These are phyloP conservation scores for Penicillium sclerotiorum DNA, from an alignment of 2,329 filamentous ascomycete genomes.

Conservation along the genomic window DNA sequence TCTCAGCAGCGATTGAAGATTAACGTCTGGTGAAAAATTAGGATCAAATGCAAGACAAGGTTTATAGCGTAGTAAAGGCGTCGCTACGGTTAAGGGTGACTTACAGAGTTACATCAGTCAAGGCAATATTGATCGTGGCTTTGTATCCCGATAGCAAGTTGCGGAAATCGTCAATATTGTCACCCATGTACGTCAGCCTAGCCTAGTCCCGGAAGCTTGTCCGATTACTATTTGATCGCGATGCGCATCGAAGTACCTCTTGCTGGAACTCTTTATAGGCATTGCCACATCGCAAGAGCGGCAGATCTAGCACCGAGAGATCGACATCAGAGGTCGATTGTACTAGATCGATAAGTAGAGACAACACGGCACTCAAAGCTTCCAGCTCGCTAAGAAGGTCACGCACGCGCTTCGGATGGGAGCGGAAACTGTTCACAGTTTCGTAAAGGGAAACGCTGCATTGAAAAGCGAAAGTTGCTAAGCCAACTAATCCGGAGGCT, in stretches of 20 bases:
- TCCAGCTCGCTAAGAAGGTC: conserved; percentile 47
- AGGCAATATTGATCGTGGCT: conserved; percentile 45
- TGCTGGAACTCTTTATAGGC: conserved; percentile 48
- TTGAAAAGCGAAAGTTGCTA: conserved; percentile 43
- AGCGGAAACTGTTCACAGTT: conserved; percentile 42
- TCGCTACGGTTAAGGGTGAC: conserved; percentile 18
- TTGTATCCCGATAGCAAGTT: conserved; percentile 47
- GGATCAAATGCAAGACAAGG: conserved; percentile 8
- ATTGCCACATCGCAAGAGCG: conserved; percentile 46
- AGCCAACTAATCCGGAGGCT: conserved; percentile 40
- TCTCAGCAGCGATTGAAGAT: conserved; percentile 34
- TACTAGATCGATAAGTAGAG: conserved; percentile 35
- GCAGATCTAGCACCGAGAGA: conserved; percentile 38
- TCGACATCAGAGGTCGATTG: conserved; percentile 28
- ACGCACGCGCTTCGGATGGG: conserved; percentile 42
- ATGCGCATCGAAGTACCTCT: conserved; percentile 40
- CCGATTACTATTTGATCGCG: conserved; percentile 36
- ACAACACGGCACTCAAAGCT: conserved; percentile 42
- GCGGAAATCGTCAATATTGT: conserved; percentile 48
- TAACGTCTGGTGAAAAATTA: conserved; percentile 31
- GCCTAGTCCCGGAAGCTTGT: conserved; percentile 52
- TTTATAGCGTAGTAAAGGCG: not conserved
- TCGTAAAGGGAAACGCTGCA: conserved; percentile 42
- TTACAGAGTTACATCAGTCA: conserved; percentile 46
- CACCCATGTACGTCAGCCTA: conserved; percentile 48